Conservation (phyloP, 805 yeast genomes). For the Ogataea paradorogensis region DNA sequence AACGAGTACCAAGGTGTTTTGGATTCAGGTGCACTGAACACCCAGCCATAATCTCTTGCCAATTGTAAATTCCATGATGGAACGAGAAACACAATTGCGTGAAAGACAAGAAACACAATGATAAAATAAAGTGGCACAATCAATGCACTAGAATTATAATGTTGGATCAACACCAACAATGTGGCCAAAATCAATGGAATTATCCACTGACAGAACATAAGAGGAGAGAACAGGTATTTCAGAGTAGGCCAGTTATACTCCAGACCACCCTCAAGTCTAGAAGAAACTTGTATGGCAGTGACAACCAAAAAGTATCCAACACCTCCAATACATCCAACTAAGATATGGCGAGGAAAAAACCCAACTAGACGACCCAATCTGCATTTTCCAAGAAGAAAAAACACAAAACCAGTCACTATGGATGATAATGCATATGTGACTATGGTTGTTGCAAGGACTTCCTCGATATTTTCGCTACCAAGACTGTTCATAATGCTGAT, state of each 20-base stretch:
- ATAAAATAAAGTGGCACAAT: slow-evolving; percentile 82
- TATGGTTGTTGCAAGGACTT: slow-evolving; percentile 79
- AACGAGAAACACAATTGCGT: slow-evolving; percentile 57
- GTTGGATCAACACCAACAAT: slow-evolving; percentile 60
- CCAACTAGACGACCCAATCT: slow-evolving; percentile 84
- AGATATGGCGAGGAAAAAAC: slow-evolving; percentile 92
- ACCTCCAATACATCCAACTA: slow-evolving; percentile 98
- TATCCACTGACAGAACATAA: slow-evolving; percentile 60
- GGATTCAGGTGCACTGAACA: slow-evolving; percentile 63
- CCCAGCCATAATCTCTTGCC: slow-evolving; percentile 80
- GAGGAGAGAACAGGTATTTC: slow-evolving; percentile 40
- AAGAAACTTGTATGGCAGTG: slow-evolving; percentile 90
- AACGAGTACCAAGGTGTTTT: slow-evolving; percentile 89
- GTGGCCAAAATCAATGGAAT: slow-evolving; percentile 66
- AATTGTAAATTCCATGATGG: slow-evolving; percentile 61
- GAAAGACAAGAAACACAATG: slow-evolving; percentile 65
- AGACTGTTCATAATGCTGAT: slow-evolving; percentile 54
- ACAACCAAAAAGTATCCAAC: slow-evolving; percentile 90
- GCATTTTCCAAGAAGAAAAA: slow-evolving; percentile 72
- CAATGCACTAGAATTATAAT: slow-evolving; percentile 56
- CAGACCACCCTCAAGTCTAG: slow-evolving; percentile 73
- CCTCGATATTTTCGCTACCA: slow-evolving; percentile 40
- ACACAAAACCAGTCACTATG: slow-evolving; percentile 80
- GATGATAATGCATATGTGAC: slow-evolving; percentile 82
- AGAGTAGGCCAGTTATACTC: slow-evolving; percentile 61